Percentiles rank a stretch among this genome's conserved stretches.
These are phyloP conservation scores for Telfairia occidentalis DNA, from an alignment of 331 rosid genomes.

Conservation along the genomic window DNA sequence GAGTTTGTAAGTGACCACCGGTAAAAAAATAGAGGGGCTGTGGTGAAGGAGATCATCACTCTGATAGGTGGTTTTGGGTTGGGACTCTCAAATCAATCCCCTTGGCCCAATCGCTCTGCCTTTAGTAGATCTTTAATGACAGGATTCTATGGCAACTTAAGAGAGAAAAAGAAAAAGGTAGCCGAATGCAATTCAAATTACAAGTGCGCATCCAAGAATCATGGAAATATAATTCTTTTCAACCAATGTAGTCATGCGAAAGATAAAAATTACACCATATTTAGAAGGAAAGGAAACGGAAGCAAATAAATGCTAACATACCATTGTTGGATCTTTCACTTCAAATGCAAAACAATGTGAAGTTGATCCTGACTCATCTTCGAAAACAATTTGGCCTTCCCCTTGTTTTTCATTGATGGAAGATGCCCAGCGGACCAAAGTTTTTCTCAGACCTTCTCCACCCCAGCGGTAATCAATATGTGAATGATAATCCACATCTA, in stretches of 20 bases:
- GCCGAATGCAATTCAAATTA: not conserved
- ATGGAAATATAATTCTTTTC: not conserved
- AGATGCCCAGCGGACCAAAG: constrained; percentile 77
- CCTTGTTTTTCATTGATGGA: constrained; percentile 47
- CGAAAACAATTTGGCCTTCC: constrained; percentile 38
- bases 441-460: constrained; percentile 91
- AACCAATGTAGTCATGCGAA: not conserved
- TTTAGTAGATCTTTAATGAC: not conserved
- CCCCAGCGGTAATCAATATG: constrained; percentile 96
- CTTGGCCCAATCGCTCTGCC: not conserved
- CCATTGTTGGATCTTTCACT: constrained; percentile 32
- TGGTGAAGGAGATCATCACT: not conserved
- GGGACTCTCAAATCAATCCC: not conserved
- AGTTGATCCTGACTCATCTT: constrained; percentile 75
- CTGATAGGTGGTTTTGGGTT: not conserved
- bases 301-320: not conserved
- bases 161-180: not conserved
- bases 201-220: not conserved
- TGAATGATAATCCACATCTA: constrained; percentile 88
- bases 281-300: not conserved
- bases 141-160: not conserved
- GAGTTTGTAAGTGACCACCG: not conserved
- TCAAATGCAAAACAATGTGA: constrained; percentile 82
- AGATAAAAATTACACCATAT: not conserved
- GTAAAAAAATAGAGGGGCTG: not conserved